Evolutionary conservation across 192 early-diverging fungal species (phyloP).

Genomic region (Coemansia sp.): DNA sequence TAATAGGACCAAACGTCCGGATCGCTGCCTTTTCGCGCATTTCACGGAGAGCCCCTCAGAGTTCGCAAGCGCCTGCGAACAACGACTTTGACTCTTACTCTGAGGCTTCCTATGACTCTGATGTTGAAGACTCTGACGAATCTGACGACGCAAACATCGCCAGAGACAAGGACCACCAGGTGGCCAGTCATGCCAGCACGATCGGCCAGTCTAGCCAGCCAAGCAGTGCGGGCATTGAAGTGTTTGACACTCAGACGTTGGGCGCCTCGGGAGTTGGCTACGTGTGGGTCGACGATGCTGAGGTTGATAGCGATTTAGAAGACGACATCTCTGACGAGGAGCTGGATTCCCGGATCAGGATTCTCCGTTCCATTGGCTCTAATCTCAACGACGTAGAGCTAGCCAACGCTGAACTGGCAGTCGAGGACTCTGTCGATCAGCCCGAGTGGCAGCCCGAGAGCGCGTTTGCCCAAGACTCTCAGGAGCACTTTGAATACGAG

Average conservation of each 20-base stretch:
- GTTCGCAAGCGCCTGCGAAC: constrained; percentile 13
- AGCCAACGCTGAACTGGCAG: constrained; percentile 22
- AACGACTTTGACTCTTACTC: constrained; percentile 16
- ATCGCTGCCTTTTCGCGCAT: constrained; percentile 69
- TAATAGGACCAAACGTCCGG: constrained; percentile 70
- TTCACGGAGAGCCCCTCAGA: constrained; percentile 32
- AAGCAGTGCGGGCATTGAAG: constrained; percentile 10
- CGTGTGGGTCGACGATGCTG: constrained; percentile 57
- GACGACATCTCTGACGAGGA: constrained; percentile 33
- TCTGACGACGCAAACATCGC: constrained; percentile 16
- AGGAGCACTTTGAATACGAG: constrained; percentile 71
- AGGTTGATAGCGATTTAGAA: constrained; percentile 58
- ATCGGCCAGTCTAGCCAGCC: neutral
- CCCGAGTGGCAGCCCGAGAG: constrained; percentile 46
- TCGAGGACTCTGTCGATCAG: constrained; percentile 14
- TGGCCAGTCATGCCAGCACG: neutral
- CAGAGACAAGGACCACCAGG: neutral
- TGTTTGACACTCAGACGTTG: constrained; percentile 39
- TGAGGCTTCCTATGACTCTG: neutral
- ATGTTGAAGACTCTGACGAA: neutral
- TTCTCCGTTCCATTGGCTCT: constrained; percentile 36
- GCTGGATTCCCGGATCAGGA: neutral
- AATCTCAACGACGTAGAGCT: constrained; percentile 16
- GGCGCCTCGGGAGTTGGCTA: constrained; percentile 65
- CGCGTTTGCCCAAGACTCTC: constrained; percentile 34